phyloP scores from a whole-genome alignment of 2,329 filamentous ascomycete species.

The Penicillium sp. region DNA sequence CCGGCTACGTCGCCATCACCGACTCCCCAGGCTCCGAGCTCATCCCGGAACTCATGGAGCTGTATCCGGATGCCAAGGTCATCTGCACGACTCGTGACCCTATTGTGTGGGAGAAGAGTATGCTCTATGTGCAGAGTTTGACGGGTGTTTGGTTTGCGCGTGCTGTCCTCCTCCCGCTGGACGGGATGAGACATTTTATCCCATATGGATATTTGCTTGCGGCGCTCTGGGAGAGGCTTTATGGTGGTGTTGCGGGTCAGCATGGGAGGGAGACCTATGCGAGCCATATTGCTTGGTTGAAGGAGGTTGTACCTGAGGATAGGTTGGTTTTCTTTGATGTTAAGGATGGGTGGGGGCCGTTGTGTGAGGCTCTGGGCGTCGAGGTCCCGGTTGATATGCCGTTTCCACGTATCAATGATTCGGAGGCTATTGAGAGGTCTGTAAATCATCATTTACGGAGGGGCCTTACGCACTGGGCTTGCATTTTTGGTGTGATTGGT shows the following conservation, averaged over 20 bases:
- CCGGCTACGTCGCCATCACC: slow-evolving; percentile 49
- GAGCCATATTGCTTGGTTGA: slow-evolving; percentile 27
- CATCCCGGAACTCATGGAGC: slow-evolving; percentile 46
- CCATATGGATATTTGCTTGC: slow-evolving; percentile 16
- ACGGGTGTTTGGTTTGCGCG: slow-evolving; percentile 21
- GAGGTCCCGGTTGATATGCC: slow-evolving; percentile 34
- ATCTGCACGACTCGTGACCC: slow-evolving; percentile 39
- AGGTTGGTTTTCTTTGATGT: slow-evolving; percentile 39
- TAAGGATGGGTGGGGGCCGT: slow-evolving; percentile 47
- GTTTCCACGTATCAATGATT: slow-evolving; percentile 43
- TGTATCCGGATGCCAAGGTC: slow-evolving; percentile 52
- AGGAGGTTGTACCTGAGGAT: slow-evolving; percentile 29
- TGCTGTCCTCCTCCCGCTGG: slow-evolving; percentile 23
- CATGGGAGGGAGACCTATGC: slow-evolving; percentile 16
- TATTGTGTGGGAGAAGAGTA: slow-evolving; percentile 23
- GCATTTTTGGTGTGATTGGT: slow-evolving; percentile 20
- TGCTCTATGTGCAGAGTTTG: slow-evolving; percentile 17
- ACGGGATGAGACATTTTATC: slow-evolving; percentile 26
- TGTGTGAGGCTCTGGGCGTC: slow-evolving; percentile 46
- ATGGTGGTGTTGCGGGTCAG: slow-evolving; percentile 11
- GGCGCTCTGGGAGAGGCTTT: slow-evolving; percentile 23
- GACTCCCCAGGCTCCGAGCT: slow-evolving; percentile 47
- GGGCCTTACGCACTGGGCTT: slow-evolving; percentile 30
- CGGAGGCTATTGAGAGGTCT: slow-evolving; percentile 19
- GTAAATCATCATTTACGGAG: slow-evolving; percentile 24